Base-by-base conservation (phyloP, 2,329 filamentous ascomycete genomes). In the Claviceps paspali region DNA sequence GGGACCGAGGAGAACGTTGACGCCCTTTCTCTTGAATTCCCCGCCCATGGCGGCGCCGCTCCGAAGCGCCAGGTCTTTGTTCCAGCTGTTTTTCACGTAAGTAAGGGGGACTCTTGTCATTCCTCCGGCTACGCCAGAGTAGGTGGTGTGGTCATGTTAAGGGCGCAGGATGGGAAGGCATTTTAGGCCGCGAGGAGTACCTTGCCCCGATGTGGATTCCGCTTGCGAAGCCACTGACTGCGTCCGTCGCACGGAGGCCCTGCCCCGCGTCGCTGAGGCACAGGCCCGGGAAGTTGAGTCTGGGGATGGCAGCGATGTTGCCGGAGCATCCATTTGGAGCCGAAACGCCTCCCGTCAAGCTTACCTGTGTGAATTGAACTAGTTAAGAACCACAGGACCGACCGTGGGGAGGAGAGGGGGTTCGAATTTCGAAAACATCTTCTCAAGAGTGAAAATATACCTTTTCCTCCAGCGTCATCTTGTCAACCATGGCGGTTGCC, bases 401-500 rank as follows among this genome's bases (percentile, higher is more conserved):
- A n/a, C n/a, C n/a, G n/a, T n/a, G n/a, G n/a, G n/a, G n/a, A n/a
- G n/a, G n/a, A n/a, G n/a, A n/a, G n/a, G n/a, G n/a, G n/a, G n/a
- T n/a, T n/a, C n/a, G n/a, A 18, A 15, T 4, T 29, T 3, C 6
- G 15, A 4, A 9, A 6, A 17, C 27, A 17, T 22, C 6, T 32
- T 32, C 9, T 14, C 6, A 22, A n/a, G 19, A 10, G 14, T 8
- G 3, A 22, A 1, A 15, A 32, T 12, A 10, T 11, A 32, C 30
- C 63, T 88, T 91, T 56, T 92, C 83, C 14, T 76, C 65, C 33
- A 87, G 59, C 1, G 82, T 87, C 61, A 91, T 67, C 48, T 79
- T 67, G 10, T 65, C 67, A 11, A 92, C 82, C 46, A 91, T 74
- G 2, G 65, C 65, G 39, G 67, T 65, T 0, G 84, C 83, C 50